Base-by-base conservation (phyloP, 108 stramenopile species). In the Nitzschia inconspicua region DNA sequence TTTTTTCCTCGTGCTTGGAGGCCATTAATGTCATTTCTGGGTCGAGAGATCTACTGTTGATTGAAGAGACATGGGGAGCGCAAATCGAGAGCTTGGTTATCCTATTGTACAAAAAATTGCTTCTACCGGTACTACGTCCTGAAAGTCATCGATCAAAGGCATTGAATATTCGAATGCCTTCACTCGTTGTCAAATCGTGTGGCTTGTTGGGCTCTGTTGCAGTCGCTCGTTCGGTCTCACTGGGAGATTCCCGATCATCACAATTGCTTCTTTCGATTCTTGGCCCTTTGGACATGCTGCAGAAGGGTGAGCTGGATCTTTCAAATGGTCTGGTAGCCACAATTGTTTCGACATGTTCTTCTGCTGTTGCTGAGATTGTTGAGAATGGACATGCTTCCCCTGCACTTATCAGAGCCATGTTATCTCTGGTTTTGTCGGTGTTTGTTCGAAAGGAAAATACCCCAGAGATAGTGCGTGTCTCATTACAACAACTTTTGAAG, bases 331-430 rank as follows among this genome's bases (percentile, higher is more conserved):
- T 57, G 11, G 28, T 48, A 22, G 11, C 54, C 20, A 62, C 53
- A 16, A 55, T 78, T 23, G 9, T 60, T 44, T 42, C 64, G 39
- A 19, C 70, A 1, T 78, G 57, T 54, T 30, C 72, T 10, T 49
- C 28, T 4, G 26, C 62, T 10, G 56, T 64, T 2, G 48, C 52
- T 23, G 19, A 8, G 16, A 36, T 78, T 16, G 47, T 78, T 26
- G 22, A 23, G 31, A 47, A 44, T 9, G 24, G 51, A 20, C n/a
- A 41, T 23, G 26, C 52, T 0, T 30, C 56, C 16, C 31, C 42
- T 18, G 11, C 61, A 19, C 57, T 78, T 7, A 70, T 56, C 41
- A 74, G 80, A 61, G 70, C 79, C 11, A 71, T 83, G 69, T 4
- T 76, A 3, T 62, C 78, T 4, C 31, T 82, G 44, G 66, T 64